Base-by-base conservation (phyloP, 208 protist genomes). In the Angomonas deanei region DNA sequence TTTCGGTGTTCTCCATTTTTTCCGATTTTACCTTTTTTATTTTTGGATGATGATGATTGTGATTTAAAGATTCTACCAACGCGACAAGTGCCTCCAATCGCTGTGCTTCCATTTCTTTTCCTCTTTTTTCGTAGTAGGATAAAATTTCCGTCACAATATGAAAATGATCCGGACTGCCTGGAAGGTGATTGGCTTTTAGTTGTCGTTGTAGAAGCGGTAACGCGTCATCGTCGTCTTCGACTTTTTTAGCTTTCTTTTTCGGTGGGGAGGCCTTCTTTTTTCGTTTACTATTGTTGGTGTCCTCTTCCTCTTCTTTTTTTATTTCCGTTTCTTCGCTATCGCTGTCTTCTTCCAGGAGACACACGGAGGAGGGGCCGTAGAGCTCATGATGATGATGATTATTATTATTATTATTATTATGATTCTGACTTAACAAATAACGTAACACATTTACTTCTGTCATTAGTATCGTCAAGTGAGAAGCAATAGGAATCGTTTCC, bases 371-470 rank as follows among this genome's bases (percentile, higher is more conserved):
- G 3, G 57, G 55, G 10, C 62, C 70, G 50, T 67, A 65, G 34
- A 64, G 33, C 32, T 15, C 36, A n/a, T n/a, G n/a, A n/a, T n/a
- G n/a, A n/a, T n/a, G n/a, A n/a, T n/a, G n/a, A n/a, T n/a, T n/a
- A n/a, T n/a, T n/a, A n/a, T n/a, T n/a, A n/a, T n/a, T n/a, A n/a
- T n/a, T n/a, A n/a, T n/a, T n/a, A n/a, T n/a, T n/a, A n/a, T n/a
- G n/a, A n/a, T n/a, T n/a, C n/a, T 42, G 36, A 42, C 15, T 42
- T 15, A 8, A 42, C 36, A 94, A 59, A 64, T 94, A 94, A 46
- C 78, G 72, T 36, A 94, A 58, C 49, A 84, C 46, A 30, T 79
- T 70, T 21, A 94, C 79, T 65, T 94, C 84, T 3, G 76, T 86
- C 24, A 94, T 68, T 24, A 94, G 66, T 26, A 94, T 82, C 5